Evolutionary conservation across 2,329 filamentous ascomycete genomes (phyloP), one percentile per base, ranked within the genome.

Genomic region (Sclerotiophoma versabilis): DNA sequence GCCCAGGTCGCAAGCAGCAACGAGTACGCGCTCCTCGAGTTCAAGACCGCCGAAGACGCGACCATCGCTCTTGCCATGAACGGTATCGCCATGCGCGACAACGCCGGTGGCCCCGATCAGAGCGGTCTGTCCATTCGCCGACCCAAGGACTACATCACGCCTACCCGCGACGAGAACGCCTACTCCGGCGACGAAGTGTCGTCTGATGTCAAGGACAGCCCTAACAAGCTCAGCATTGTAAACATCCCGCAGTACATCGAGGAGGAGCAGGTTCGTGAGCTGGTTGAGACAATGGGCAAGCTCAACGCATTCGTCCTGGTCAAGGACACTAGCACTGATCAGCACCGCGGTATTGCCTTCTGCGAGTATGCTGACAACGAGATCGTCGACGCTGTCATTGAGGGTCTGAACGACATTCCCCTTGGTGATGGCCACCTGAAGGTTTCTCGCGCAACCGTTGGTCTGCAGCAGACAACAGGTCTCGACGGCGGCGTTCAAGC

Each of bases 111-210:
- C 8, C 73, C 78, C 10, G 79, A 77, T 45, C 65, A 74, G 1
- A 73, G 78, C 39, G 89, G 89, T 6, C 81, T 98, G 32, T 83
- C 87, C 29, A 92, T 98, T 64, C 87, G 87, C 60, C 86, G 95
- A 38, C 96, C 96, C 34, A 97, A 96, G 78, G 95, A 99, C 75
- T 99, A 98, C 76, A 96, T 98, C 65, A 92, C 96, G 47, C 93
- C 93, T 9, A 87, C 90, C 12, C 50, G 61, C n/a, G 66, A 68
- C 23, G 82, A 90, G 22, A 83, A 85, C 37, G 83, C 88, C 33
- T 88, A 89, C 66, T 87, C 93, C 68, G 87, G 89, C 30, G 91
- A 91, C 5, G 85, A 90, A 1, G 83, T 97, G 30, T 90, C 92
- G 2, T 89, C 84, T 59, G 80, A 91, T 17, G 95, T 99, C 14